phyloP scores from a whole-genome alignment of 129 eudicot genomes.

The Cynara cardunculus region DNA sequence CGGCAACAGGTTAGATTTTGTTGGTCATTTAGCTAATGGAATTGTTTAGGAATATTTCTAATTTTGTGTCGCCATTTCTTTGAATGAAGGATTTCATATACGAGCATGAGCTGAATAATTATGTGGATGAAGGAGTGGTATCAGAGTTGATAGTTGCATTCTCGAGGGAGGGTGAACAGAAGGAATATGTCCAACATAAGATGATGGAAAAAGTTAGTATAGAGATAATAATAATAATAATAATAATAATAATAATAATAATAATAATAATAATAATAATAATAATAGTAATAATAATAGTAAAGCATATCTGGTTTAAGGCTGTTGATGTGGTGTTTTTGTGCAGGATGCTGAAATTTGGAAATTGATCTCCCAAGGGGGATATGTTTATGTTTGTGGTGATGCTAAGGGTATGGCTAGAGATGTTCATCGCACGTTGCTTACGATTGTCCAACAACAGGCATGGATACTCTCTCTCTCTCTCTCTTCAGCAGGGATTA shows the following conservation, averaged over 20 bases:
- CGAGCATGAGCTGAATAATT: conserved; percentile 59
- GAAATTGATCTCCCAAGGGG: conserved; percentile 56
- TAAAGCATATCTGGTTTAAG: neutral
- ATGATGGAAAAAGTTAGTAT: conserved; percentile 59
- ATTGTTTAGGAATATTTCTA: neutral
- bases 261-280: neutral
- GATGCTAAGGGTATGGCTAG: conserved; percentile 91
- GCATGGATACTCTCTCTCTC: conserved; percentile 25
- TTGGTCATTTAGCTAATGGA: neutral
- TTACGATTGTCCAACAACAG: conserved; percentile 65
- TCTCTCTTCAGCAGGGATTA: neutral
- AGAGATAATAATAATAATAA: neutral
- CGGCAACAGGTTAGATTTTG: conserved; percentile 48
- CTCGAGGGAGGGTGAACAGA: conserved; percentile 75
- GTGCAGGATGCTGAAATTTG: conserved; percentile 61
- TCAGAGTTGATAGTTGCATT: conserved; percentile 80
- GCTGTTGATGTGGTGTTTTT: neutral
- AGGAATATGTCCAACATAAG: conserved; percentile 85
- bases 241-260: neutral
- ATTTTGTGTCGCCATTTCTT: neutral
- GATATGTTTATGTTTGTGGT: conserved; percentile 69
- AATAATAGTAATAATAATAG: neutral
- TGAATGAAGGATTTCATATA: conserved; percentile 64
- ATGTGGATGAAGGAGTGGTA: conserved; percentile 51
- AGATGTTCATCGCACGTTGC: conserved; percentile 75